These are phyloP conservation scores for Waltergamsia citrina DNA, from an alignment of 2,329 filamentous ascomycete species.

Conservation along the genomic window DNA sequence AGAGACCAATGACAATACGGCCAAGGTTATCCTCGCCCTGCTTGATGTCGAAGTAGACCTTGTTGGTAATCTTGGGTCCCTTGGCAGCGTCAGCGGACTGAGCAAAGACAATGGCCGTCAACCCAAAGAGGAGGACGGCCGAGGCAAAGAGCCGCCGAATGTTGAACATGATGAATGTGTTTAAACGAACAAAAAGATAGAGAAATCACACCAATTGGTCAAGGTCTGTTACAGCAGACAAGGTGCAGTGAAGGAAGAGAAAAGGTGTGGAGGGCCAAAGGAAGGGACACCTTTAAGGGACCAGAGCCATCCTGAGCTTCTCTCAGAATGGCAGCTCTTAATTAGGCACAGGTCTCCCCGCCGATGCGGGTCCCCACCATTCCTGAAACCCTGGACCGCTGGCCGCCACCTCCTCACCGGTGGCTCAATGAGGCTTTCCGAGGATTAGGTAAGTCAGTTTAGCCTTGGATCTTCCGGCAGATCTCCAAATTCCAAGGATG, in stretches of 20 bases:
- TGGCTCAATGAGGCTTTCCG: background rate
- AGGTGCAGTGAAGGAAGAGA: background rate
- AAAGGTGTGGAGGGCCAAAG: background rate
- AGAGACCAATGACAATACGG: slow-evolving; percentile 72
- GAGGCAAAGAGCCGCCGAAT: slow-evolving; percentile 62
- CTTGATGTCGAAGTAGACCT: slow-evolving; percentile 82
- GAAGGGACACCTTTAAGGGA: slow-evolving; percentile 2
- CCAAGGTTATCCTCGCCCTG: slow-evolving; percentile 68
- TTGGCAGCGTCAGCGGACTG: slow-evolving; percentile 66
- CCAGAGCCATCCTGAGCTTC: too few relatives aligned
- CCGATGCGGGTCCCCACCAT: too few relatives aligned
- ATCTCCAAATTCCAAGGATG: too few relatives aligned
- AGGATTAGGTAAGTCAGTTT: background rate
- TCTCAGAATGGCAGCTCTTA: background rate
- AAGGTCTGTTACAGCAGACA: background rate
- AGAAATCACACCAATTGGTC: slow-evolving; percentile 3
- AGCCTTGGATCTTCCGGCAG: background rate
- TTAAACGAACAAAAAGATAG: slow-evolving; percentile 2
- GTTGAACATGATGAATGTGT: slow-evolving; percentile 56
- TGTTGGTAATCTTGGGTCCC: slow-evolving; percentile 92
- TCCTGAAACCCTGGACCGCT: background rate
- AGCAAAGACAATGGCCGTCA: slow-evolving; percentile 66
- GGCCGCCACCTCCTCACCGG: background rate
- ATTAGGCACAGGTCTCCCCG: too few relatives aligned
- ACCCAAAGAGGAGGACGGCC: slow-evolving; percentile 65